Conservation (phyloP, 495 filamentous ascomycete species). For the Trichoderma gamsii region DNA sequence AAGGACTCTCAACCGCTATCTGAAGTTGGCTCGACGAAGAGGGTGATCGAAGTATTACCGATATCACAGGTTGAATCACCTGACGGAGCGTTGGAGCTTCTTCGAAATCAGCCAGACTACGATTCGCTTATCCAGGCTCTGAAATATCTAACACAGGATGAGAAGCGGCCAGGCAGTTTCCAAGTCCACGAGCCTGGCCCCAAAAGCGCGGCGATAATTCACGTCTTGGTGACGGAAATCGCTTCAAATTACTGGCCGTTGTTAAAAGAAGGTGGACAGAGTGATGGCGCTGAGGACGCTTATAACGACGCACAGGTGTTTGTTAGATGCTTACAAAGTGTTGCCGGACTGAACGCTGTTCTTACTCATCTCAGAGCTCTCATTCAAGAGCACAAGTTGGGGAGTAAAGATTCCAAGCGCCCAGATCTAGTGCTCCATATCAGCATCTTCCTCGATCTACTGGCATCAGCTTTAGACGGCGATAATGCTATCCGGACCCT, state of each 20-base stretch:
- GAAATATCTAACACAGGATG: conserved; percentile 39
- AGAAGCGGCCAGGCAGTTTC: conserved; percentile 36
- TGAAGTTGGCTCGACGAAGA: conserved; percentile 21
- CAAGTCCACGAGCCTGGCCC: conserved; percentile 59
- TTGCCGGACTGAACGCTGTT: conserved; percentile 66
- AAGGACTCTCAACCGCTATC: conserved; percentile 19
- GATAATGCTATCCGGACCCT: conserved; percentile 49
- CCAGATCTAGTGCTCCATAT: conserved; percentile 35
- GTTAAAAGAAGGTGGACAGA: conserved; percentile 39
- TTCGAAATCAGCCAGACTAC: conserved; percentile 60
- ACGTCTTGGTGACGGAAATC: conserved; percentile 60
- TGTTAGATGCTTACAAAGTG: conserved; percentile 61
- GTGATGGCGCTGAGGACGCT: conserved; percentile 15
- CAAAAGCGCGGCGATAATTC: conserved; percentile 61
- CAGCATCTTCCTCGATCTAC: conserved; percentile 36
- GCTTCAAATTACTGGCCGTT: conserved; percentile 73
- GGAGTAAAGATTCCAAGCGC: conserved; percentile 29
- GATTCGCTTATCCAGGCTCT: conserved; percentile 50
- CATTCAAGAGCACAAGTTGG: conserved; percentile 38
- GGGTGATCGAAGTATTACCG: conserved; percentile 20
- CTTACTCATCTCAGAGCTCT: conserved; percentile 53
- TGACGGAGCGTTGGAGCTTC: conserved; percentile 53
- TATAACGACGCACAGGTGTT: conserved; percentile 39
- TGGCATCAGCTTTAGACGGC: conserved; percentile 50
- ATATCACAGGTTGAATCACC: conserved; percentile 31